These are phyloP conservation scores for Arachnomyces sp. DNA, from an alignment of 2,329 filamentous ascomycete genomes.

Conservation along the genomic window DNA sequence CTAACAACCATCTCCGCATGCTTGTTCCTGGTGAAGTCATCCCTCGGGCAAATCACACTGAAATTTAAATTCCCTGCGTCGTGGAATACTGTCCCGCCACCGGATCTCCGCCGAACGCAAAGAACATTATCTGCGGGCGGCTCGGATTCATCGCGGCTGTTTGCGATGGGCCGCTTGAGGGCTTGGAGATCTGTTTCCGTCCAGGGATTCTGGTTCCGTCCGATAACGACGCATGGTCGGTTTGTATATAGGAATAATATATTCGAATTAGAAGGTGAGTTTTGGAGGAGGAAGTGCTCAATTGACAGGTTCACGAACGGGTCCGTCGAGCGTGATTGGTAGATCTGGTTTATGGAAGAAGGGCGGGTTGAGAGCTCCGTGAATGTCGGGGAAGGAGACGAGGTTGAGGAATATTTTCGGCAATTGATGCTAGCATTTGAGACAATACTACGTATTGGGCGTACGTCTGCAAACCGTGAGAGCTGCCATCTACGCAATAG, in stretches of 20 bases:
- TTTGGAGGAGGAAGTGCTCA: conserved; percentile 80
- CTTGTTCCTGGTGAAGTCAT: conserved; percentile 69
- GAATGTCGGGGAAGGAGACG: conserved; percentile 23
- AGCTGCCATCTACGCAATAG: too few relatives aligned
- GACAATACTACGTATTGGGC: conserved; percentile 3
- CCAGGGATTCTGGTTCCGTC: conserved; percentile 97
- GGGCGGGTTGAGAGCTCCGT: conserved; percentile 26
- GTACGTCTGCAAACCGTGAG: too few relatives aligned
- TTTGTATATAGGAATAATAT: conserved; percentile 86
- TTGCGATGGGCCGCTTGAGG: conserved; percentile 34
- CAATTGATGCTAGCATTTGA: conserved; percentile 9
- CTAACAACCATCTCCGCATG: conserved; percentile 89
- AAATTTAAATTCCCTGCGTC: conserved; percentile 92
- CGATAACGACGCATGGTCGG: conserved; percentile 77
- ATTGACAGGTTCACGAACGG: conserved; percentile 89
- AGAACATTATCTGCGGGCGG: conserved; percentile 34
- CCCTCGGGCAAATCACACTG: conserved; percentile 75
- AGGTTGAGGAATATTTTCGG: conserved; percentile 15
- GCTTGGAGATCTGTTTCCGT: conserved; percentile 70
- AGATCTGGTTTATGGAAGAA: conserved; percentile 51
- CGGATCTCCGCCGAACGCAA: conserved; percentile 75
- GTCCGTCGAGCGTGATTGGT: conserved; percentile 59
- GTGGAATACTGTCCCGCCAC: conserved; percentile 90
- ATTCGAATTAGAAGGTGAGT: conserved; percentile 60
- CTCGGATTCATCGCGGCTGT: conserved; percentile 6